Evolutionary conservation across 768 basidiomycete species (phyloP).

Genomic region (Podaxis carcinomalis): DNA sequence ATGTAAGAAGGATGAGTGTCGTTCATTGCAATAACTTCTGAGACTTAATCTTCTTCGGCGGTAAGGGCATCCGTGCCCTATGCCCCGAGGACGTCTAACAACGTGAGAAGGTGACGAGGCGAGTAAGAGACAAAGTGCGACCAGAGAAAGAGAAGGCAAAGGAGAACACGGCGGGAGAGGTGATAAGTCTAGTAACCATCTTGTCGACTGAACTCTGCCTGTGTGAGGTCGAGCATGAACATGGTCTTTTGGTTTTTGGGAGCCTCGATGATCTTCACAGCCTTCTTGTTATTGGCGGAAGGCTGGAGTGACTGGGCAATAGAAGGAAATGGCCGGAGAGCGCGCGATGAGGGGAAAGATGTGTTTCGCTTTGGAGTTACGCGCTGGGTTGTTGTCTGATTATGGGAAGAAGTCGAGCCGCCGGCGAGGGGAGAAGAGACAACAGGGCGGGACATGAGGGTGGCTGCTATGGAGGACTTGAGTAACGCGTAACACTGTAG

Average conservation of each 20-base stretch:
- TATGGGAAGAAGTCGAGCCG: constrained; percentile 22
- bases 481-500: neutral
- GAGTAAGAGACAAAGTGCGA: constrained; percentile 14
- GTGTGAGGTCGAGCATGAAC: constrained; percentile 78
- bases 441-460: constrained; percentile 40
- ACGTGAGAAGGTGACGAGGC: neutral
- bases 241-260: constrained; percentile 66
- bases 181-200: constrained; percentile 16
- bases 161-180: constrained; percentile 1
- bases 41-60: neutral
- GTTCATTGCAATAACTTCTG: neutral
- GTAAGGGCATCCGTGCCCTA: neutral
- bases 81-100: neutral
- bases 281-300: constrained; percentile 30
- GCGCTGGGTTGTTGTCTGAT: constrained; percentile 25
- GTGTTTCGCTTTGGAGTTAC: constrained; percentile 38
- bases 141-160: constrained; percentile 22
- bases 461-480: constrained; percentile 20
- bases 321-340: constrained; percentile 74
- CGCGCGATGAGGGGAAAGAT: constrained; percentile 68
- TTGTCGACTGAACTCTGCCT: constrained; percentile 76
- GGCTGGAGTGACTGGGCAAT: constrained; percentile 42
- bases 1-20: neutral
- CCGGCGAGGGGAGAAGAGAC: constrained; percentile 64
- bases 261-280: constrained; percentile 76